Evolutionary conservation across 2,329 filamentous ascomycete species (phyloP).

Genomic region (Amylocarpus encephaloides): DNA sequence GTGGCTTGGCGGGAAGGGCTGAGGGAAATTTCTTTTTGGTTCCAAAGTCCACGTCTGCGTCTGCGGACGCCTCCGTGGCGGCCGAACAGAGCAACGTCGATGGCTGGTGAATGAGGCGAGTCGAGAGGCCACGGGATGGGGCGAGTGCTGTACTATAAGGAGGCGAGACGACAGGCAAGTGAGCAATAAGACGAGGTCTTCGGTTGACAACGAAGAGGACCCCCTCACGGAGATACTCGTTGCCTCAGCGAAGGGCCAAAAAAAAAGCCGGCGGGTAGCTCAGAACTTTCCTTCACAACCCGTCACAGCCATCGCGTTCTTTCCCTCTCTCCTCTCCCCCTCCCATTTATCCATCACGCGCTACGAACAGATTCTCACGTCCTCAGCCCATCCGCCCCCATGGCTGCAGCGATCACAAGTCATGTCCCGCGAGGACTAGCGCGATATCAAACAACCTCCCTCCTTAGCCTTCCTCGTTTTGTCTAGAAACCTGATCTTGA

Average conservation of each 20-base stretch:
- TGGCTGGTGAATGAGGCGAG: no score
- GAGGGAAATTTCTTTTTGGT: background rate
- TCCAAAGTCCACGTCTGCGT: no score
- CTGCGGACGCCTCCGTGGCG: no score
- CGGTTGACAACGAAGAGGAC: no score
- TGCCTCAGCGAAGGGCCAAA: no score
- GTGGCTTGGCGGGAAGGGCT: background rate
- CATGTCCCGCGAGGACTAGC: constrained; percentile 35
- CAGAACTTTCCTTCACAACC: background rate
- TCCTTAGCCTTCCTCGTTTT: constrained; percentile 8
- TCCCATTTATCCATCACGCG: constrained; percentile 28
- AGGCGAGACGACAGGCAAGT: no score
- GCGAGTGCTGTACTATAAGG: no score
- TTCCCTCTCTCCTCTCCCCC: background rate
- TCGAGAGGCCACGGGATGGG: no score
- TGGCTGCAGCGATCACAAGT: constrained; percentile 47
- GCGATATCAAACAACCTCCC: constrained; percentile 38
- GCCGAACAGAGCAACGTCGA: no score
- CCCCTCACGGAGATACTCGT: no score
- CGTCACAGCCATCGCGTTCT: background rate
- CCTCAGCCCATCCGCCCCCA: constrained; percentile 36
- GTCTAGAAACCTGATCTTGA: constrained; percentile 13
- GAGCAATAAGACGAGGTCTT: no score
- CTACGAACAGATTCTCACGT: constrained; percentile 47
- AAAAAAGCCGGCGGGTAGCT: no score